These are phyloP conservation scores for Primulina huaijiensis DNA, from an alignment of 257 asterid genomes.

Conservation along the genomic window DNA sequence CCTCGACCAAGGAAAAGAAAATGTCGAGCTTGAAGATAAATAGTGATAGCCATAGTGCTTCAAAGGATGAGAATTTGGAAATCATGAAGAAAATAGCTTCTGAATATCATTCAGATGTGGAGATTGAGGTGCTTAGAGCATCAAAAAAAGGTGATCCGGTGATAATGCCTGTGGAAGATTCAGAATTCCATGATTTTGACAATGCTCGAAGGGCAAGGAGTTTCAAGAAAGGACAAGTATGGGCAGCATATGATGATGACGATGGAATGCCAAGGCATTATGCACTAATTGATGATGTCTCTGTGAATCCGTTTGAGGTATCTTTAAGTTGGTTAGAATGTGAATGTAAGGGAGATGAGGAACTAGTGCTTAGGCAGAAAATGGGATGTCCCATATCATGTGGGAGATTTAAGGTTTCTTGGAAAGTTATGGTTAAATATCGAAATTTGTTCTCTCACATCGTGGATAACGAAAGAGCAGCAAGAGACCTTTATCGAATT, in stretches of 20 bases:
- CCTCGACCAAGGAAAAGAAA: slow-evolving; percentile 22
- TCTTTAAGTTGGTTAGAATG: slow-evolving; percentile 58
- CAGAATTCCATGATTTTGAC: slow-evolving; percentile 70
- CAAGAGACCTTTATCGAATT: slow-evolving; percentile 39
- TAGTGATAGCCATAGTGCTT: slow-evolving; percentile 38
- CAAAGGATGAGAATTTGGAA: slow-evolving; percentile 33
- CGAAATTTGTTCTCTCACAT: slow-evolving; percentile 39
- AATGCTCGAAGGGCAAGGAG: slow-evolving; percentile 64
- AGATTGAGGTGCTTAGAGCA: slow-evolving; percentile 29
- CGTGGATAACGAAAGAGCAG: slow-evolving; percentile 41
- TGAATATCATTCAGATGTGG: slow-evolving; percentile 22
- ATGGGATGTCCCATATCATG: slow-evolving; percentile 49
- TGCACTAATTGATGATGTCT: slow-evolving; percentile 62
- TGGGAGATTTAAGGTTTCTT: slow-evolving; percentile 54
- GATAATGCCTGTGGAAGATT: slow-evolving; percentile 48
- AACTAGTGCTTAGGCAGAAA: slow-evolving; percentile 37
- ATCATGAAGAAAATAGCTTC: slow-evolving; percentile 15
- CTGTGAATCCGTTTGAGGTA: slow-evolving; percentile 66
- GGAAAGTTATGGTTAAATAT: slow-evolving; percentile 28
- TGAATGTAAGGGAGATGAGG: slow-evolving; percentile 41
- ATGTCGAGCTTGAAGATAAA: slow-evolving; percentile 26
- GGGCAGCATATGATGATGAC: slow-evolving; percentile 79
- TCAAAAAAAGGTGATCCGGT: slow-evolving; percentile 38
- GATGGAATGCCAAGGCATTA: slow-evolving; percentile 87
- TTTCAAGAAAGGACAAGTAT: slow-evolving; percentile 84